These are phyloP conservation scores for Meyerozyma sp. DNA, from an alignment of 1,139 yeast species.

Conservation along the genomic window DNA sequence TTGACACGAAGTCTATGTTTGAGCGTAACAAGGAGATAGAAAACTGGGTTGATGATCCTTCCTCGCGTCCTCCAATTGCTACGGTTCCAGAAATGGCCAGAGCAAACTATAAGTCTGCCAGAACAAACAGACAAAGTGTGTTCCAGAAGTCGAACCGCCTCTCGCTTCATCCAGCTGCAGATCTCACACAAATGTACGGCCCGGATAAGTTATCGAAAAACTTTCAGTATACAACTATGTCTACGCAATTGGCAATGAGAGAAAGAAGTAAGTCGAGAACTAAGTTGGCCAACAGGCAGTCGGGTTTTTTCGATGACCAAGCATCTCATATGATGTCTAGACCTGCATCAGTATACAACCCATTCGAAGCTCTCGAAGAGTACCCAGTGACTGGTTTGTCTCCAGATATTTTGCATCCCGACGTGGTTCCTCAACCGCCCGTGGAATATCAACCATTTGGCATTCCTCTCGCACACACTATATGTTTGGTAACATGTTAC, in stretches of 20 bases:
- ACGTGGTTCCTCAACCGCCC: constrained; percentile 83
- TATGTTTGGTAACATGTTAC: constrained; percentile 86
- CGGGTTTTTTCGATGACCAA: constrained; percentile 28
- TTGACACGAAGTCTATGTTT: constrained; percentile 45
- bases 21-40: constrained; percentile 61
- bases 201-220: constrained; percentile 33
- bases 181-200: constrained; percentile 37
- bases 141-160: constrained; percentile 30
- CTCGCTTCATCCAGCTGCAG: constrained; percentile 35
- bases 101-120: constrained; percentile 40
- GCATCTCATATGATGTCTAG: constrained; percentile 34
- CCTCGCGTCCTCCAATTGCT: constrained; percentile 50
- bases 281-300: constrained; percentile 11
- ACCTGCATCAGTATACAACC: constrained; percentile 30
- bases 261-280: constrained; percentile 11
- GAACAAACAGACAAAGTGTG: constrained; percentile 42
- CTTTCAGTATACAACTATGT: constrained; percentile 51
- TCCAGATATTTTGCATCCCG: constrained; percentile 67
- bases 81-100: constrained; percentile 49
- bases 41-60: constrained; percentile 64
- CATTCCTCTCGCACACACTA: constrained; percentile 79
- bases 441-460: constrained; percentile 82
- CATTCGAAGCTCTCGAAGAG: constrained; percentile 39
- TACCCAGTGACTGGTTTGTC: constrained; percentile 45
- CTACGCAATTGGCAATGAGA: constrained; percentile 43